Evolutionary conservation across 2,329 filamentous ascomycete species (phyloP), one percentile per base, ranked within the genome.

Genomic region (Scortechinia acanthostroma): DNA sequence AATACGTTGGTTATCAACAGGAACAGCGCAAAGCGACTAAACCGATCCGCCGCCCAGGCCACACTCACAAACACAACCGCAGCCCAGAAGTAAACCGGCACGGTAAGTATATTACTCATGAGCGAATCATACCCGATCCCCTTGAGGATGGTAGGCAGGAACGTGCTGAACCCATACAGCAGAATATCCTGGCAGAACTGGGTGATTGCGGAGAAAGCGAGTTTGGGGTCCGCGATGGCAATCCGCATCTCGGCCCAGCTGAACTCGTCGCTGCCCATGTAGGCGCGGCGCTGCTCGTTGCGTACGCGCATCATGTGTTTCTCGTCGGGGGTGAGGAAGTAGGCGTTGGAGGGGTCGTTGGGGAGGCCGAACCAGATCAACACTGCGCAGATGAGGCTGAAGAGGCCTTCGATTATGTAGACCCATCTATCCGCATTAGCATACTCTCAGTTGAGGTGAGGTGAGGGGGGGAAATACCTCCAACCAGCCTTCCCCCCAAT

Each of bases 111-210:
- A 46, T 80, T 73, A 10, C 70, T 68, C 50, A 71, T 60, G 17
- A 77, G 58, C n/a, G 63, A 65, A 28, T 62, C 57, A 51, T 74
- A 77, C 2, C 74, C 73, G 56, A 77, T 69, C 22, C 62, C 64
- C 35, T 66, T 61, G 42, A 80, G 62, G 50, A 81, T 79, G 2
- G 69, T 69, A 2, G 77, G 77, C 3, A 78, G 58, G 53, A 80
- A 80, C 6, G 73, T 78, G 50, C 67, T 71, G 55, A 79, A 77
- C n/a, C 74, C 75, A 52, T 76, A 78, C 1, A 74, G 61, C 37
- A 74, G 57, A 21, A 73, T 70, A 47, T 74, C 70, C 47, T 71
- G 66, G 43, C 70, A 74, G 53, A 77, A 75, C 42, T 75, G 71
- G 16, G 71, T 71, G 20, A 58, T 48, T 3, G 65, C 68, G 46